These are phyloP conservation scores for Fusarium guadeloupense DNA, from an alignment of 2,329 filamentous ascomycete genomes.

Conservation along the genomic window DNA sequence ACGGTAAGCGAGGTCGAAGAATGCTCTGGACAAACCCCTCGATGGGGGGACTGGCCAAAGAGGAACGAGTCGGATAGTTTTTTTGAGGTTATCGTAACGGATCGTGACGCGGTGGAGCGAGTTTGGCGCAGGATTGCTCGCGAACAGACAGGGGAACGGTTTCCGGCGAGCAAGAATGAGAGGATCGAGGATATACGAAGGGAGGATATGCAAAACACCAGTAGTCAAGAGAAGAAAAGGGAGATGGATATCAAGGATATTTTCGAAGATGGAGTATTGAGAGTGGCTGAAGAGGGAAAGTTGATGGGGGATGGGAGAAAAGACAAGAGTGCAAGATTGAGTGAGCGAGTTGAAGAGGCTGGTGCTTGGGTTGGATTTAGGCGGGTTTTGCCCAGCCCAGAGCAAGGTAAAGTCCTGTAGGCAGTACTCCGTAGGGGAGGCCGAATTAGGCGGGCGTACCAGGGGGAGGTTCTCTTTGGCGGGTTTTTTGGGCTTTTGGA, in stretches of 20 bases:
- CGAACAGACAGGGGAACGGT: constrained; percentile 24
- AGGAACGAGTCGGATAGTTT: constrained; percentile 31
- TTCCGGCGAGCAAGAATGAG: constrained; percentile 12
- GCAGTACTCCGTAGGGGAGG: constrained; percentile 31
- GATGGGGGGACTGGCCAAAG: constrained; percentile 37
- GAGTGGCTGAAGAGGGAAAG: constrained; percentile 20
- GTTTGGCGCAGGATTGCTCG: constrained; percentile 33
- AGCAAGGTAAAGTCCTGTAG: constrained; percentile 1
- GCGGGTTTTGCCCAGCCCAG: constrained; percentile 35
- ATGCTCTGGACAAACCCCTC: constrained; percentile 37
- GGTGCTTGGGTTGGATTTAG: constrained; percentile 40
- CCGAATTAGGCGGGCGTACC: constrained; percentile 34
- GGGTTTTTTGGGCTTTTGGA: constrained; percentile 16
- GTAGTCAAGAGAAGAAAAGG: constrained; percentile 13
- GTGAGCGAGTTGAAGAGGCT: constrained; percentile 37
- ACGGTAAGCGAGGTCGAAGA: constrained; percentile 13
- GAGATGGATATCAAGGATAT: constrained; percentile 31
- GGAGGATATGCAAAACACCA: constrained; percentile 26
- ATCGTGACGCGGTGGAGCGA: constrained; percentile 39
- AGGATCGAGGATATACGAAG: constrained; percentile 23
- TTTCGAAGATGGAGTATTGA: constrained; percentile 35
- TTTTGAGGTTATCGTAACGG: constrained; percentile 39
- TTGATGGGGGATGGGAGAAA: constrained; percentile 34
- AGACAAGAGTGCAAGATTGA: constrained; percentile 31
- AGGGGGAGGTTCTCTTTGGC: constrained; percentile 21